Evolutionary conservation across 148 eudicot species (phyloP), one percentile per base, ranked within the genome.

Genomic region (Rhododendron kiyosumense): DNA sequence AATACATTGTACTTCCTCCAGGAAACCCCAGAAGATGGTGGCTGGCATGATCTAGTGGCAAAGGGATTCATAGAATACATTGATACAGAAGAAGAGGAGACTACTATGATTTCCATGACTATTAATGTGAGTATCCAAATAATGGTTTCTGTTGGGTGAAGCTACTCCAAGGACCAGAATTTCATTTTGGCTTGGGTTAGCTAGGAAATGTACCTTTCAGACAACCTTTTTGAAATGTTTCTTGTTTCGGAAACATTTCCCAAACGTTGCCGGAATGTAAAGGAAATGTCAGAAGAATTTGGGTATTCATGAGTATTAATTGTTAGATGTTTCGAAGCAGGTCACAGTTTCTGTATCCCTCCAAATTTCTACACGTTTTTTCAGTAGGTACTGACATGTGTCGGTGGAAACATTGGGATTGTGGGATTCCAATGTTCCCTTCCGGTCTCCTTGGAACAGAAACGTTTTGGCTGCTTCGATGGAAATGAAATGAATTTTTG

Each of bases 41-140:
- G 99, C 54, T 97, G 99, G 99, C 76, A 94, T 89, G 98, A 95
- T 84, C 96, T 97, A 85, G 96, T 97, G 43, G 84, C 96, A 14
- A 97, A 94, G 87, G 99, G 99, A 61, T 95, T 54, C 78, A 95
- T 97, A 77, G 99, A 97, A 78, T 97, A 97, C 86, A 93, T 97
- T 59, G 99, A 97, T 89, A 95, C 99, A 3, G 98, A 97, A 93
- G 99, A 97, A 92, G 99, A 97, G 86, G 99, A 97, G 89, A 97
- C 98, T 75, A 97, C 99, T 85, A 95, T 97, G 99, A 97, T 97
- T 87, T 94, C 98, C 88, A 97, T 97, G 99, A 97, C 98, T n/a
- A 97, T 97, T 67, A 94, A 91, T 91, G 99, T 97, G 87, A 91
- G 96, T 87, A 83, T 96, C 74, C 74, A 67, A 65, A 65, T 7